Evolutionary conservation across 1,284 basidiomycete species (phyloP).

Genomic region (Cryptococcus sp.): DNA sequence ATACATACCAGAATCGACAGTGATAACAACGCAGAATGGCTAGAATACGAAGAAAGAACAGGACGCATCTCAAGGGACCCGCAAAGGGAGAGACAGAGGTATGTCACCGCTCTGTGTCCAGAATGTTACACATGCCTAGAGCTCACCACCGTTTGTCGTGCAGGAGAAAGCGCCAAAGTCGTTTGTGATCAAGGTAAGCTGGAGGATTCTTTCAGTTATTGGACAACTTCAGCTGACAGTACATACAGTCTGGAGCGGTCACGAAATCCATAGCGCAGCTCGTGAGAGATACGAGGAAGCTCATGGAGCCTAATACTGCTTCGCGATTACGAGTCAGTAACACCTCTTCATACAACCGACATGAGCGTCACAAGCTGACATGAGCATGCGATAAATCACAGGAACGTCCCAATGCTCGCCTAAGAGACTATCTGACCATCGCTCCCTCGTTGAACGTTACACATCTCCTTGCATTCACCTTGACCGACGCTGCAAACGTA

Average conservation of each 20-base stretch:
- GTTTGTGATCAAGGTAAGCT: constrained; percentile 73
- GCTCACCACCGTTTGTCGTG: background rate
- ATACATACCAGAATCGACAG: background rate
- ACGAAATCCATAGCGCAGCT: constrained; percentile 84
- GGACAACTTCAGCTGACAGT: constrained; percentile 5
- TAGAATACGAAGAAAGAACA: constrained; percentile 71
- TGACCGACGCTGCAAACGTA: constrained; percentile 78
- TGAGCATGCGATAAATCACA: constrained; percentile 47
- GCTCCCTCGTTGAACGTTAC: constrained; percentile 89
- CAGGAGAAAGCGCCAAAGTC: constrained; percentile 57
- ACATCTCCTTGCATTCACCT: constrained; percentile 87
- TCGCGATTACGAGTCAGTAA: constrained; percentile 70
- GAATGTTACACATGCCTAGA: background rate
- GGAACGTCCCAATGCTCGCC: constrained; percentile 89
- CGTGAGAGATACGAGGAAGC: constrained; percentile 86
- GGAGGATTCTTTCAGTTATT: background rate
- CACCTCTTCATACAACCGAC: constrained; percentile 25
- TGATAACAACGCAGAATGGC: constrained; percentile 60
- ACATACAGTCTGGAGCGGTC: constrained; percentile 72
- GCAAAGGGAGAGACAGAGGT: constrained; percentile 46
- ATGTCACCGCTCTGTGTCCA: constrained; percentile 5
- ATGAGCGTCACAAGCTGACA: no score
- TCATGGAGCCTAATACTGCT: constrained; percentile 98
- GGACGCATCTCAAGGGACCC: constrained; percentile 75
- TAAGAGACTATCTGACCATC: constrained; percentile 93